phyloP scores from a whole-genome alignment of 352 stramenopile species.

The Globisporangium spinosum region DNA sequence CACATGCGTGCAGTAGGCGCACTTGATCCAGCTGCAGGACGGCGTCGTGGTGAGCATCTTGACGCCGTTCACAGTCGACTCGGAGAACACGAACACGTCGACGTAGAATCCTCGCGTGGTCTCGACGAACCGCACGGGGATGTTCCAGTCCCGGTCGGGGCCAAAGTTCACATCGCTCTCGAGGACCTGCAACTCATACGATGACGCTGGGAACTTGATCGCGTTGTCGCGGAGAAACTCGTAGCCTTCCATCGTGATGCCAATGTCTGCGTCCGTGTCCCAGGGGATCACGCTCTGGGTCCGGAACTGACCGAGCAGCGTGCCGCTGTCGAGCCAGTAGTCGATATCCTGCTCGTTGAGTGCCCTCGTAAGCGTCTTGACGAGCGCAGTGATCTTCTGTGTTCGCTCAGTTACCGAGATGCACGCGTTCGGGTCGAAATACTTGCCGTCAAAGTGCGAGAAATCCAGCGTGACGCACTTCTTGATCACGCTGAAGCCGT shows the following conservation, averaged over 20 bases:
- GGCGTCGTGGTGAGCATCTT: slow-evolving; percentile 34
- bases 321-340: slow-evolving; percentile 71
- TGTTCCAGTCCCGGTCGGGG: slow-evolving; percentile 44
- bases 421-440: slow-evolving; percentile 33
- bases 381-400: slow-evolving; percentile 33
- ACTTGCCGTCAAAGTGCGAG: slow-evolving; percentile 36
- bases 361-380: slow-evolving; percentile 38
- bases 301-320: slow-evolving; percentile 50
- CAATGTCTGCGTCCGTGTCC: slow-evolving; percentile 57
- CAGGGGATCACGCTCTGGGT: slow-evolving; percentile 46
- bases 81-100: slow-evolving; percentile 58
- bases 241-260: slow-evolving; percentile 40
- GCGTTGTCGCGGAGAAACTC: slow-evolving; percentile 29
- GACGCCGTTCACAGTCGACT: slow-evolving; percentile 26
- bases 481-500: slow-evolving; percentile 3
- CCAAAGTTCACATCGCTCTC: slow-evolving; percentile 34
- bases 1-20: slow-evolving; percentile 39
- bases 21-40: slow-evolving; percentile 44
- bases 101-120: slow-evolving; percentile 59
- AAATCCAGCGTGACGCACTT: slow-evolving; percentile 29
- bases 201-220: slow-evolving; percentile 22
- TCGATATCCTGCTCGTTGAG: slow-evolving; percentile 40
- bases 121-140: slow-evolving; percentile 56
- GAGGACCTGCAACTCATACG: slow-evolving; percentile 48
- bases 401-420: slow-evolving; percentile 36